Evolutionary conservation across 441 rosid genomes (phyloP), one percentile per base, ranked within the genome.

Genomic region (Manihot esculenta): DNA sequence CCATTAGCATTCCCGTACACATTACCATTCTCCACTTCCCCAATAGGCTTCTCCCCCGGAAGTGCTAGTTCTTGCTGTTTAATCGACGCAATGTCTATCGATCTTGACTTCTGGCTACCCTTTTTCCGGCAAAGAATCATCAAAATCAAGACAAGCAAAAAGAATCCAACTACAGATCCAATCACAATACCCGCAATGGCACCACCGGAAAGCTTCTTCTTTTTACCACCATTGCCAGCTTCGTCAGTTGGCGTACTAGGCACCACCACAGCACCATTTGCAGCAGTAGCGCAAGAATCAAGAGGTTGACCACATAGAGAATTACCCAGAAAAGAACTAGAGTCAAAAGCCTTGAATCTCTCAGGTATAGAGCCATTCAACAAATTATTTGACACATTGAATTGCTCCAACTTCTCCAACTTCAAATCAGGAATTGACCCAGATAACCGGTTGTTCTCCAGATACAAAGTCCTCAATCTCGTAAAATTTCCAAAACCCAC

Each of bases 161-260:
- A 66, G 66, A 91, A 79, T 27, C 79, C 97, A 57, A 88, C 50
- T 21, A 92, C 78, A 68, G 89, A 88, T 74, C 93, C 99, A 33
- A 95, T 87, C 17, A 86, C 97, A 50, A 93, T 91, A n/a, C 99
- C 99, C 1, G 97, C 97, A 64, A 91, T 88, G 13, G 89, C 97
- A 11, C 97, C 99, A 10, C 92, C 97, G 2, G 98, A 90, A 17
- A 93, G 82, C 81, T 85, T 84, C 65, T 77, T 84, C 67, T 67
- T 76, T 64, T 75, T 58, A 24, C 45, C 86, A 3, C 60, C 44
- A 48, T 24, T 20, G 41, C 69, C 79, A 65, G 54, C 74, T 8
- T 77, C 88, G 10, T 71, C 84, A n/a, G 79, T 80, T 18, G 94
- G 89, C 53, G 77, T 70, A 65, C 85, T 85, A 0, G 94, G 89